These are phyloP conservation scores for Saussurea involucrata DNA, from an alignment of 129 eudicot genomes.

Conservation along the genomic window DNA sequence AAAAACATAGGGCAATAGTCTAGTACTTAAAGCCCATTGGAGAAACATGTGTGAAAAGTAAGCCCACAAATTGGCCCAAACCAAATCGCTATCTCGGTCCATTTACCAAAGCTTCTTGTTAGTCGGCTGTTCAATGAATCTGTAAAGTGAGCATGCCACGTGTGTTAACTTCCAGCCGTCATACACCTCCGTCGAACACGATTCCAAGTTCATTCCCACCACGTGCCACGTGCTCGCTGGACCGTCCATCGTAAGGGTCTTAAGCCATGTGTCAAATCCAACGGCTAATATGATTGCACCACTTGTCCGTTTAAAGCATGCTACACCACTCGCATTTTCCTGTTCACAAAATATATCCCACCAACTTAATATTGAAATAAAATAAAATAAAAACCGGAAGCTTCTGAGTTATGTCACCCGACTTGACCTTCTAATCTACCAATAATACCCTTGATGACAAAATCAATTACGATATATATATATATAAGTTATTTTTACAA, in stretches of 20 bases:
- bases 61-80: background rate
- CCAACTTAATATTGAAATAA: background rate
- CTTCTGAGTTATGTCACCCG: background rate
- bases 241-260: slow-evolving; percentile 2
- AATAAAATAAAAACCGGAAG: background rate
- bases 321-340: slow-evolving; percentile 8
- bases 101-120: background rate
- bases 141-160: slow-evolving; percentile 10
- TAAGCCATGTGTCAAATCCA: slow-evolving; percentile 1
- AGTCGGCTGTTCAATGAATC: background rate
- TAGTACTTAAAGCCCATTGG: background rate
- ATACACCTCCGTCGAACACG: background rate
- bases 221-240: slow-evolving; percentile 20
- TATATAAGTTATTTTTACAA: no score
- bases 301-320: slow-evolving; percentile 4
- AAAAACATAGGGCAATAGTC: background rate
- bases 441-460: background rate
- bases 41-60: background rate
- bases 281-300: slow-evolving; percentile 9
- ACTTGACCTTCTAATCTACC: background rate
- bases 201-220: slow-evolving; percentile 6
- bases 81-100: background rate
- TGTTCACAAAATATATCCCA: slow-evolving; percentile 26
- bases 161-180: slow-evolving; percentile 10
- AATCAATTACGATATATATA: no score